Base-by-base conservation (phyloP, 1,284 basidiomycete genomes). In the Psilocybe mexicana region DNA sequence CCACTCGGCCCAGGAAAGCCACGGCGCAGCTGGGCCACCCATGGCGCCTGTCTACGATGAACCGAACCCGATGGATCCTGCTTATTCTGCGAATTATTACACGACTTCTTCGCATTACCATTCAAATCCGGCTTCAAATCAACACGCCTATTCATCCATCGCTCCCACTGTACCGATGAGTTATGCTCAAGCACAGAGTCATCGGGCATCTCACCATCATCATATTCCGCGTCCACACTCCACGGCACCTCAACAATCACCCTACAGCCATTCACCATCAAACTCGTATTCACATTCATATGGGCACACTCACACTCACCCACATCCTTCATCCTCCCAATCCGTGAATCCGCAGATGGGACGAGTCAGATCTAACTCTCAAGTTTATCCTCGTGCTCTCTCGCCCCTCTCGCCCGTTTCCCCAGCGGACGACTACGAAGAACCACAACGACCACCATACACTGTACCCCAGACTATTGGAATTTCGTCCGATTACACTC, bases 401-500 rank as follows among this genome's bases (percentile, higher is more conserved):
- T 61, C 63, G 30, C 54, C 60, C n/a, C 28, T 43, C 8, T 33
- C 30, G 4, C 30, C 30, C 30, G 5, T 33, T 8, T 33, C 30
- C 30, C 30, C 4, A 33, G 30, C 5, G 14, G 55, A 53, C 30
- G 58, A 54, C 2, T 59, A 63, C 36, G 56, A 33, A 2, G 48
- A 56, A 40, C 42, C 51, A 33, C 47, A 56, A 54, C 59, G 56
- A 35, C 48, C 58, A n/a, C 63, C 63, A 18, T 69, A 65, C 47
- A 54, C 59, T 18, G 57, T 75, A 38, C 65, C 73, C 3, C 72
- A 74, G 55, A 67, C 70, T 14, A 69, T 71, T 48, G 72, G 69
- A 45, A 67, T 72, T 28, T 73, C 76, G n/a, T 66, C 76, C 49
- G 86, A 88, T 62, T 86, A 85, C 70, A 11, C 38, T 40, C 81